Evolutionary conservation across 1,284 basidiomycete genomes (phyloP).

Genomic region (Laetiporus sulphureus): DNA sequence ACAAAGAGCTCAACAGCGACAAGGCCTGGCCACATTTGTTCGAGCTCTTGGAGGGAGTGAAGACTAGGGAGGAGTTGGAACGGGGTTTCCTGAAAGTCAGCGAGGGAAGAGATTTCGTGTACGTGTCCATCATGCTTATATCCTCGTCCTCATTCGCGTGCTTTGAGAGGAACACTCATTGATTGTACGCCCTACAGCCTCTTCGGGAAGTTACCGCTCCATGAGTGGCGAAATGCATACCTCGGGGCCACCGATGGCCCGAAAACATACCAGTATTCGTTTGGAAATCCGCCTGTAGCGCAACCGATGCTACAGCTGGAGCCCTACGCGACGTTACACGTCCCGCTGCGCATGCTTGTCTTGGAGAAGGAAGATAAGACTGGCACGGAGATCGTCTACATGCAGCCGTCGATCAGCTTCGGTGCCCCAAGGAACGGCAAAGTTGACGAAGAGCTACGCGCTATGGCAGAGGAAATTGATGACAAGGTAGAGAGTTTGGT

Average conservation of each 20-base stretch:
- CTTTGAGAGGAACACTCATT: no score
- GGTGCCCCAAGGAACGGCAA: constrained; percentile 16
- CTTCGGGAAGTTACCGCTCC: constrained; percentile 36
- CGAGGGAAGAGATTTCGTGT: constrained; percentile 40
- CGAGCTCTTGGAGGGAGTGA: constrained; percentile 22
- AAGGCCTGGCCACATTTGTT: constrained; percentile 25
- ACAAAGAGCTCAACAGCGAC: no score
- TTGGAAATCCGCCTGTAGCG: constrained; percentile 50
- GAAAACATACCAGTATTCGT: constrained; percentile 35
- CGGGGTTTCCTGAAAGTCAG: constrained; percentile 22
- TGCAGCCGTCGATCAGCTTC: constrained; percentile 39
- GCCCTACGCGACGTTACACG: constrained; percentile 33
- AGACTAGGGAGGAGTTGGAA: constrained; percentile 34
- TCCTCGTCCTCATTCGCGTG: no score
- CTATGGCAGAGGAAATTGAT: constrained; percentile 33
- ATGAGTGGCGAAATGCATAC: constrained; percentile 35
- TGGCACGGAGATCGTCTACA: constrained; percentile 41
- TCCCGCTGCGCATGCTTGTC: constrained; percentile 44
- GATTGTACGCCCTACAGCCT: constrained; percentile 27
- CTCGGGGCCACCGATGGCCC: constrained; percentile 18
- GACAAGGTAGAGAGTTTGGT: constrained; percentile 39
- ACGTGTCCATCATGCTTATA: constrained; percentile 13
- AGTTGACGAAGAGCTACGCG: constrained; percentile 26
- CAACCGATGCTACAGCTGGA: constrained; percentile 40
- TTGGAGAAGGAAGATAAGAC: constrained; percentile 31